Conservation (phyloP, 495 filamentous ascomycete genomes). For the Filosporella fistucella region DNA sequence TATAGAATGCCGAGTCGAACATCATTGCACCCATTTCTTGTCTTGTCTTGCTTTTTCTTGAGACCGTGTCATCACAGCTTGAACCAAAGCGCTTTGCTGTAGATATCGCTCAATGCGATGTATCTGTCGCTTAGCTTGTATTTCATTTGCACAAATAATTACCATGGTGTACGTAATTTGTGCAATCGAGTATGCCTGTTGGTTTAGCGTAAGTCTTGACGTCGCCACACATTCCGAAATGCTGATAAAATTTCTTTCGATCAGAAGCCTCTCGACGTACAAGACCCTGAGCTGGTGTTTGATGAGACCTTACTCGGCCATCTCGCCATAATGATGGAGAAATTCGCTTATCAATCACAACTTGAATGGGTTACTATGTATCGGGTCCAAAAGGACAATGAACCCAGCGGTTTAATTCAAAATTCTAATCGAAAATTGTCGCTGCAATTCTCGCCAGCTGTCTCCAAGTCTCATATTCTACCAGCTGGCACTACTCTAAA, state of each 20-base stretch:
- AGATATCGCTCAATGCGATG: too few species aligned
- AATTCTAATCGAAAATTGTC: not conserved
- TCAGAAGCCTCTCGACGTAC: not conserved
- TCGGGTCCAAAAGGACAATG: not conserved
- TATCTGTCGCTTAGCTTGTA: too few species aligned
- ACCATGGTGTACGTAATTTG: not conserved
- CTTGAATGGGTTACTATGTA: not conserved
- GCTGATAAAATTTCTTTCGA: not conserved
- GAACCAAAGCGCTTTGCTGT: too few species aligned
- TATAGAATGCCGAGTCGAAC: too few species aligned
- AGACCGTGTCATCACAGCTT: too few species aligned
- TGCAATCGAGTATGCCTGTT: not conserved
- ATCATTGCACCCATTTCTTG: too few species aligned
- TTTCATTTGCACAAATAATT: too few species aligned
- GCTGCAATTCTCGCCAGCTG: not conserved
- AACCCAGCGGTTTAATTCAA: not conserved
- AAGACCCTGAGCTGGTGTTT: not conserved
- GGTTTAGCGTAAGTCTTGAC: not conserved
- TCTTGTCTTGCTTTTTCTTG: too few species aligned
- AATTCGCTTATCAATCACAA: not conserved
- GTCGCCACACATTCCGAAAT: not conserved
- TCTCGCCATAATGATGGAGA: not conserved
- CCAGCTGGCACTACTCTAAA: too few species aligned
- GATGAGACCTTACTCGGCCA: not conserved
- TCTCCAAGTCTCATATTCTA: too few species aligned